A percentile compares a stretch with the other conserved stretches of the same genome.
These are phyloP conservation scores for Benincasa hispida DNA, from an alignment of 306 rosid genomes.

Conservation along the genomic window DNA sequence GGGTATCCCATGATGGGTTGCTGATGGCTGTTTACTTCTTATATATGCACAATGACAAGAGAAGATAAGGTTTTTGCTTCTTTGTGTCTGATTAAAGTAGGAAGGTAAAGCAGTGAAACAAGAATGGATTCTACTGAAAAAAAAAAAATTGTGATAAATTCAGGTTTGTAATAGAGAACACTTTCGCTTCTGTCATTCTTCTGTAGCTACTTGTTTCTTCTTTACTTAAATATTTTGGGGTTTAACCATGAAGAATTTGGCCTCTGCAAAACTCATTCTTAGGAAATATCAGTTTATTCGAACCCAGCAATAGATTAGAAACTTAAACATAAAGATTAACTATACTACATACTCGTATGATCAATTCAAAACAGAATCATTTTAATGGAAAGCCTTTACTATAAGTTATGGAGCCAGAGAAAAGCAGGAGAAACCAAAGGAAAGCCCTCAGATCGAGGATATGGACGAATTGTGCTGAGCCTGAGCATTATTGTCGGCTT, in stretches of 20 bases:
- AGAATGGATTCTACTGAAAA: constrained; percentile 28
- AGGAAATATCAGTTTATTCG: background rate
- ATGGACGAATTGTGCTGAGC: background rate
- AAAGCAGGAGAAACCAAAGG: background rate
- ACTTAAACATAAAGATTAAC: background rate
- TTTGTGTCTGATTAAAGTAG: constrained; percentile 15
- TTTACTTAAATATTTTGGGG: background rate
- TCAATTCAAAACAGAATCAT: background rate
- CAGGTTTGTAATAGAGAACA: constrained; percentile 20
- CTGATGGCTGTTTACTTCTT: constrained; percentile 15
- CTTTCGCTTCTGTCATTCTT: background rate
- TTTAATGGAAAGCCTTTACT: background rate
- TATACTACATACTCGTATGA: background rate
- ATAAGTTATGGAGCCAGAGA: background rate
- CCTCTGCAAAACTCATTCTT: background rate
- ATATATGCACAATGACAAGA: constrained; percentile 19
- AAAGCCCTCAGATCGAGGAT: background rate
- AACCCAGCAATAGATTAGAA: background rate
- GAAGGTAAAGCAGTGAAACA: constrained; percentile 12
- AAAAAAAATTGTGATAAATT: constrained; percentile 16
- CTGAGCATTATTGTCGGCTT: background rate
- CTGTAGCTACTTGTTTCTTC: background rate
- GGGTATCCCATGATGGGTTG: constrained; percentile 24
- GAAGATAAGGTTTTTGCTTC: constrained; percentile 19
- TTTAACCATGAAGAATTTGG: constrained; percentile 6